Percentiles rank a stretch among this genome's conserved stretches.
Conservation (phyloP, 495 filamentous ascomycete species). For the Elasticomyces elasticus region DNA sequence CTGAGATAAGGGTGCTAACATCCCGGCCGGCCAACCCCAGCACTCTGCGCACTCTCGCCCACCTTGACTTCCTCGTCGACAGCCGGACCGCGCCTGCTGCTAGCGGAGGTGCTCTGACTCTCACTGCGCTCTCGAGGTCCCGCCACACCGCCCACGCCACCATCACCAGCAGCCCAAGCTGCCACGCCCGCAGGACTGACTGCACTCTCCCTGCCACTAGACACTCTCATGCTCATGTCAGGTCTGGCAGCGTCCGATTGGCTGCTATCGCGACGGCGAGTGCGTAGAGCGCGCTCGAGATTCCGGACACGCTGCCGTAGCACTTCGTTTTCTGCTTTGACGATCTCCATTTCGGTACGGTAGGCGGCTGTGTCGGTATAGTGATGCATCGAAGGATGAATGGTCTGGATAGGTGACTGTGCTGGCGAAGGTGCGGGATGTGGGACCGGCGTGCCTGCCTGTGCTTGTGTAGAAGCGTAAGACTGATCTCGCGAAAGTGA, state of each 20-base stretch:
- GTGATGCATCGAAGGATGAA: slow-evolving; percentile 33
- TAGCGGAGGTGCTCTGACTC: slow-evolving; percentile 22
- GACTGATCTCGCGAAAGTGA: slow-evolving; percentile 14
- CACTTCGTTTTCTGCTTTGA: slow-evolving; percentile 71
- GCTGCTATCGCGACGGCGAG: slow-evolving; percentile 16
- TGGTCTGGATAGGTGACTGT: slow-evolving; percentile 18
- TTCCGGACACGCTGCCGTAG: slow-evolving; percentile 65
- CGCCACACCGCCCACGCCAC: slow-evolving; percentile 19
- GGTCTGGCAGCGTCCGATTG: slow-evolving; percentile 7
- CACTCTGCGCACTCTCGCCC: slow-evolving; percentile 19
- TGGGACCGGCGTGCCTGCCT: slow-evolving; percentile 7
- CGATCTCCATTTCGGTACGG: slow-evolving; percentile 58
- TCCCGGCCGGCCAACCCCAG: background rate
- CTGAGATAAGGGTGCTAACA: no score
- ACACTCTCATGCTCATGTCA: background rate
- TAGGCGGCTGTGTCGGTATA: slow-evolving; percentile 65
- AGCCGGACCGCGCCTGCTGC: slow-evolving; percentile 7
- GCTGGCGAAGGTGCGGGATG: slow-evolving; percentile 1
- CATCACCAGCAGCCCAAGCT: slow-evolving; percentile 13
- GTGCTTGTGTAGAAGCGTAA: slow-evolving; percentile 9
- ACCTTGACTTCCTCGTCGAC: slow-evolving; percentile 15
- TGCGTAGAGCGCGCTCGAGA: slow-evolving; percentile 43
- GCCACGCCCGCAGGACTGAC: slow-evolving; percentile 3
- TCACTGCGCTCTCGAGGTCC: slow-evolving; percentile 17
- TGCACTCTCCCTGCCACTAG: background rate